These are phyloP conservation scores for Antarctomyces pellizariae DNA, from an alignment of 495 filamentous ascomycete genomes.

Conservation along the genomic window DNA sequence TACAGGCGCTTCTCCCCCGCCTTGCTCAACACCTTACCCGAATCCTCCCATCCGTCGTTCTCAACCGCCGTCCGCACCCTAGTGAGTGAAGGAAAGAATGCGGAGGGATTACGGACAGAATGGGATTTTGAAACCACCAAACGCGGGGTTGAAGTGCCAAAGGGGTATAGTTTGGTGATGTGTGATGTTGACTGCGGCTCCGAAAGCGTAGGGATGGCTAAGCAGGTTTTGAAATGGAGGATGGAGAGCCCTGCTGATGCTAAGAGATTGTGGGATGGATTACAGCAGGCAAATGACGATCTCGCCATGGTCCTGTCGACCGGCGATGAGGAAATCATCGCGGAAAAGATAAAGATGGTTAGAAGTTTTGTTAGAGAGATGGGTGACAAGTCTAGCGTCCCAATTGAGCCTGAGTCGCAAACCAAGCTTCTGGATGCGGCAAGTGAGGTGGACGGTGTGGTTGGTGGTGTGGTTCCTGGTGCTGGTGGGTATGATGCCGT, in stretches of 20 bases:
- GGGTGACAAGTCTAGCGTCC: slow-evolving; percentile 50
- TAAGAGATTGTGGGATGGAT: slow-evolving; percentile 38
- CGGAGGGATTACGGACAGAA: slow-evolving; percentile 11
- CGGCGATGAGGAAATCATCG: slow-evolving; percentile 15
- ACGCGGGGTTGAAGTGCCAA: slow-evolving; percentile 33
- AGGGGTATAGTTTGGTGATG: slow-evolving; percentile 53
- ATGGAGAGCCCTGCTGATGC: slow-evolving; percentile 42
- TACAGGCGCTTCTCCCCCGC: slow-evolving; percentile 80
- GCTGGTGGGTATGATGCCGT: slow-evolving; percentile 90
- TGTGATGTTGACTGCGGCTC: slow-evolving; percentile 90
- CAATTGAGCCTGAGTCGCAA: slow-evolving; percentile 76
- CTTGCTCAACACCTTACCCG: slow-evolving; percentile 39
- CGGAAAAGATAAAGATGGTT: slow-evolving; percentile 16
- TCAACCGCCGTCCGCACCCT: slow-evolving; percentile 33
- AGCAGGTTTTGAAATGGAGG: slow-evolving; percentile 67
- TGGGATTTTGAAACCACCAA: slow-evolving; percentile 68
- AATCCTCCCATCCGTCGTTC: slow-evolving; percentile 39
- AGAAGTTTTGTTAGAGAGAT: slow-evolving; percentile 43
- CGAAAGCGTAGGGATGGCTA: slow-evolving; percentile 89
- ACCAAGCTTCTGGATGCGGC: slow-evolving; percentile 55
- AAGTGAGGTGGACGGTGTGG: slow-evolving; percentile 47
- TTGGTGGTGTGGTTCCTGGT: slow-evolving; percentile 81
- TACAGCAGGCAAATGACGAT: slow-evolving; percentile 53
- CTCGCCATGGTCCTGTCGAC: slow-evolving; percentile 36
- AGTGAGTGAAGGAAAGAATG: slow-evolving; percentile 35